These are phyloP conservation scores for Cutaneotrichosporon dermatis DNA, from an alignment of 1,284 basidiomycete genomes.

Conservation along the genomic window DNA sequence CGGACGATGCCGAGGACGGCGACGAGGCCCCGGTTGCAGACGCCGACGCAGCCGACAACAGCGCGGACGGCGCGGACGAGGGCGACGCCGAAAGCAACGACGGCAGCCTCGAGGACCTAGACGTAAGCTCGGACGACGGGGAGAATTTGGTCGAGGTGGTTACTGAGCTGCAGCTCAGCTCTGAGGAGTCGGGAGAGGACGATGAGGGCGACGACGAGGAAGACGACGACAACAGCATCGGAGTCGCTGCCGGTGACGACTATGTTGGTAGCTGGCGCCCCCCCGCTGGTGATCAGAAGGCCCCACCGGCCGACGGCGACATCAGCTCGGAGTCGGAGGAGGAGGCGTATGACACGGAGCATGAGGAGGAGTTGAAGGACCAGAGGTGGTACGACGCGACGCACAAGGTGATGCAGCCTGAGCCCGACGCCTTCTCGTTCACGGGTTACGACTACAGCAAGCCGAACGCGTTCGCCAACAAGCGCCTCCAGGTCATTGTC, in stretches of 20 bases:
- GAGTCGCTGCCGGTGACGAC: background rate
- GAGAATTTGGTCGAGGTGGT: background rate
- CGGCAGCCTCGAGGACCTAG: background rate
- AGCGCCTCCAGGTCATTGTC: constrained; percentile 14
- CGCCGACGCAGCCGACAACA: background rate
- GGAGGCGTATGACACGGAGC: background rate
- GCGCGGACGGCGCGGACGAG: background rate
- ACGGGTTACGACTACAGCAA: background rate
- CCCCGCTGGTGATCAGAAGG: background rate
- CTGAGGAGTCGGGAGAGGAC: no score
- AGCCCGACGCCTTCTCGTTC: constrained; percentile 9
- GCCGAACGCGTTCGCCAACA: background rate
- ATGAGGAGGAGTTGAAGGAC: background rate
- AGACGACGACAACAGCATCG: background rate
- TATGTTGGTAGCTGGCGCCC: background rate
- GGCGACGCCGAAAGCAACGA: constrained; percentile 1
- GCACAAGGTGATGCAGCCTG: constrained; percentile 10
- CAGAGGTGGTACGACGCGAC: constrained; percentile 8
- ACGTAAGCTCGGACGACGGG: background rate
- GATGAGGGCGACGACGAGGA: background rate
- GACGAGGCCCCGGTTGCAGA: background rate
- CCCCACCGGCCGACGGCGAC: background rate
- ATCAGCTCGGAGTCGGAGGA: no score
- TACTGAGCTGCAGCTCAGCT: no score
- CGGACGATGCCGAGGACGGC: background rate